Evolutionary conservation across 2,329 filamentous ascomycete species (phyloP).

Genomic region (Alternaria triticimaculans): DNA sequence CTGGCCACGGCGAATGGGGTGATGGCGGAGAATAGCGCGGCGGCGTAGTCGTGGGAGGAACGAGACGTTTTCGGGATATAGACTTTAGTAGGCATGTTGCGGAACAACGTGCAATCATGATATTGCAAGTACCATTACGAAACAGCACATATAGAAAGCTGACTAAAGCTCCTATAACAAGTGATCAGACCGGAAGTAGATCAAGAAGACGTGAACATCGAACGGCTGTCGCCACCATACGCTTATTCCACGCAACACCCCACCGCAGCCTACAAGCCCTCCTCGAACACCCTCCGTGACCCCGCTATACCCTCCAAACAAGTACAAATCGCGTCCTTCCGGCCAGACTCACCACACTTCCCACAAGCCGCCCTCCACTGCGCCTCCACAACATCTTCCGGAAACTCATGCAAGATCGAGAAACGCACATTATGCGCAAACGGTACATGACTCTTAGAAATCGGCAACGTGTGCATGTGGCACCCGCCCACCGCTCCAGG

Average conservation of each 20-base stretch:
- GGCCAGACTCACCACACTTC: not conserved
- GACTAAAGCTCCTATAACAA: no score
- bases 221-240: not conserved
- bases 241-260: not conserved
- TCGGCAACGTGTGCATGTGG: not conserved
- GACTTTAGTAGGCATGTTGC: not conserved
- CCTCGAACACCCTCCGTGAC: not conserved
- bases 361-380: not conserved
- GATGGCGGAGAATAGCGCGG: slow-evolving; percentile 12
- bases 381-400: not conserved
- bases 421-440: not conserved
- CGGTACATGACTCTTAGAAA: not conserved
- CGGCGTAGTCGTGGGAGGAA: not conserved
- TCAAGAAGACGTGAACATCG: no score
- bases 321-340: not conserved
- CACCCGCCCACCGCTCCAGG: not conserved
- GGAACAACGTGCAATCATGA: not conserved
- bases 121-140: no score
- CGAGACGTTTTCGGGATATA: not conserved
- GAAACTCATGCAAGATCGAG: not conserved
- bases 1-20: slow-evolving; percentile 2
- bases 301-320: not conserved
- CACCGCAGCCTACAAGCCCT: not conserved
- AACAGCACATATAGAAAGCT: no score
- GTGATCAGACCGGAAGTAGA: not conserved